phyloP scores from a whole-genome alignment of 805 yeast genomes.

The Barnettozyma botsteinii region DNA sequence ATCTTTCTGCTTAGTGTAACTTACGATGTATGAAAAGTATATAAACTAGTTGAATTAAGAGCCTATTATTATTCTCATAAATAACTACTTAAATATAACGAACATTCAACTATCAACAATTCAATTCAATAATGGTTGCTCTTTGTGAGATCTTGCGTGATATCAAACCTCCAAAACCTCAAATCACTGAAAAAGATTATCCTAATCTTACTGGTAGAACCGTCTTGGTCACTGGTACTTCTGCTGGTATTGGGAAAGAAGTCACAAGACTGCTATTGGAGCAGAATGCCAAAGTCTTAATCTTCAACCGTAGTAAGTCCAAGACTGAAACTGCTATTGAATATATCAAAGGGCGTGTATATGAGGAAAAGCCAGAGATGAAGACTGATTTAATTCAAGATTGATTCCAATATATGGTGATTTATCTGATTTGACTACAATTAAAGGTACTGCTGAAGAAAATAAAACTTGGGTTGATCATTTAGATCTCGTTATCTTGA shows the following conservation, averaged over 20 bases:
- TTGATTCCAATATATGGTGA: slow-evolving; percentile 27
- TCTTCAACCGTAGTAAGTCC: slow-evolving; percentile 30
- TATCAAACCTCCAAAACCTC: no score
- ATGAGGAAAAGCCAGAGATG: slow-evolving; percentile 12
- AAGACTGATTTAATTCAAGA: slow-evolving; percentile 14
- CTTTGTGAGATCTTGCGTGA: no score
- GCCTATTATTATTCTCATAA: no score
- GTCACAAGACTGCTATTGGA: slow-evolving; percentile 26
- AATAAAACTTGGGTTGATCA: slow-evolving; percentile 21
- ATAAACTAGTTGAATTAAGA: no score
- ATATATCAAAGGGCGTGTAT: slow-evolving; percentile 22
- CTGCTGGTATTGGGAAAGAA: slow-evolving; percentile 31
- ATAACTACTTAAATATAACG: no score
- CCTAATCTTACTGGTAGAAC: slow-evolving; percentile 22
- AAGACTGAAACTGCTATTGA: slow-evolving; percentile 29
- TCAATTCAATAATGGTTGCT: no score
- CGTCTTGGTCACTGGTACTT: slow-evolving; percentile 29
- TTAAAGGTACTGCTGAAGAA: slow-evolving; percentile 32
- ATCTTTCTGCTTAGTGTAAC: no score
- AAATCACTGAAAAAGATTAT: slow-evolving; percentile 15
- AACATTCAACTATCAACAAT: no score
- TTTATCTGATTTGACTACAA: slow-evolving; percentile 36
- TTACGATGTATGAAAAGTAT: no score
- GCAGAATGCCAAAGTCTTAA: slow-evolving; percentile 31
- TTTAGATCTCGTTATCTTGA: slow-evolving; percentile 35